A percentile compares a stretch with the other conserved stretches of the same genome.
Conservation (phyloP, 2,329 filamentous ascomycete species). For the Helotiales sp. region DNA sequence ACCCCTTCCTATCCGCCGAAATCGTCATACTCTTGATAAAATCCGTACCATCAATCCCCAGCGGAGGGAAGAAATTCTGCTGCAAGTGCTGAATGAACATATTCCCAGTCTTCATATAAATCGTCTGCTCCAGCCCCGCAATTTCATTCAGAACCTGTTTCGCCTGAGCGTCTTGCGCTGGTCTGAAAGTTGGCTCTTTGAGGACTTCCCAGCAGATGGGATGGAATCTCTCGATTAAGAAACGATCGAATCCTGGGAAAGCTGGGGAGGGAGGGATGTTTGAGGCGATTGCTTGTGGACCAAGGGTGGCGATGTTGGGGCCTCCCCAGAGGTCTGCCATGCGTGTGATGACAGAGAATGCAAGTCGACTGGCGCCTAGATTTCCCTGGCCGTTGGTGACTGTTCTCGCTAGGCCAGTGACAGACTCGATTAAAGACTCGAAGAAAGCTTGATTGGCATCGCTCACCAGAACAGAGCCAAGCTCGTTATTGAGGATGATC, state of each 20-base stretch:
- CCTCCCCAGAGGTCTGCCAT: conserved; percentile 93
- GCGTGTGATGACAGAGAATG: conserved; percentile 77
- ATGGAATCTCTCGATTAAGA: conserved; percentile 88
- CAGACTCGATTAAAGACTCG: conserved; percentile 80
- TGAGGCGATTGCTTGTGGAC: conserved; percentile 49
- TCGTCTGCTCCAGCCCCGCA: conserved; percentile 80
- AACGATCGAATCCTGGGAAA: conserved; percentile 88
- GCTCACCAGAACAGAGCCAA: conserved; percentile 86
- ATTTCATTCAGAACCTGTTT: conserved; percentile 88
- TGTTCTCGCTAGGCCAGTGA: conserved; percentile 81
- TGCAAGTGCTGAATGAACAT: conserved; percentile 73
- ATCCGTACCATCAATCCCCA: conserved; percentile 63
- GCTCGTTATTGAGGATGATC: conserved; percentile 86
- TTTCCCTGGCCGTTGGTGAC: conserved; percentile 60
- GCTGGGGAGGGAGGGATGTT: conserved; percentile 52
- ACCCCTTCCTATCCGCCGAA: conserved; percentile 58
- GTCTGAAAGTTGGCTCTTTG: conserved; percentile 74
- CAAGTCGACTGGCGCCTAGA: conserved; percentile 63
- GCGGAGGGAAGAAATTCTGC: conserved; percentile 59
- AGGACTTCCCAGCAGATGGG: conserved; percentile 88
- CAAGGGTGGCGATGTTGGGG: conserved; percentile 66
- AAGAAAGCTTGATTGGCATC: conserved; percentile 88
- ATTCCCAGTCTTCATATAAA: conserved; percentile 86
- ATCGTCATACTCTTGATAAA: conserved; percentile 61
- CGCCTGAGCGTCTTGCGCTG: conserved; percentile 79